Conservation (phyloP, 805 yeast species). For the Candida insectalens region DNA sequence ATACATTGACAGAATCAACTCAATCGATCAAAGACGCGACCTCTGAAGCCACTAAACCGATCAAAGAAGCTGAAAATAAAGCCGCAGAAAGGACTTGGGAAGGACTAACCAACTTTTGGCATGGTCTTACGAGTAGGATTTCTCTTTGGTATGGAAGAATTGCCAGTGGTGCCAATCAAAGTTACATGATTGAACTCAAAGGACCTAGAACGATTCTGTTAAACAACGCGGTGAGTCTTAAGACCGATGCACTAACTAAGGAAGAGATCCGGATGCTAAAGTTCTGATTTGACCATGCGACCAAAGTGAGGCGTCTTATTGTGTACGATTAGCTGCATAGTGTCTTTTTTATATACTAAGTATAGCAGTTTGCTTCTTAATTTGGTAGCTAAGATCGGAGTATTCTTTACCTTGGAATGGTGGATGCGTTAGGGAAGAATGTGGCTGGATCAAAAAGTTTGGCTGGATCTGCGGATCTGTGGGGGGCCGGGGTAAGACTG, state of each 20-base stretch:
- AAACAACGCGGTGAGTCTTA: conserved; percentile 18
- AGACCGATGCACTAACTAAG: conserved; percentile 14
- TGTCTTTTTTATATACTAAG: too few species aligned
- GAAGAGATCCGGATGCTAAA: conserved; percentile 15
- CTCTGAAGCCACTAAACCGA: neutral
- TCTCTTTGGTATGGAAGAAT: conserved; percentile 6
- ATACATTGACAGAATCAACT: neutral
- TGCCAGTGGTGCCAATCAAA: conserved; percentile 13
- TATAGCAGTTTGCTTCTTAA: too few species aligned
- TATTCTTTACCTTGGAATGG: too few species aligned
- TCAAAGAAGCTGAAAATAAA: neutral
- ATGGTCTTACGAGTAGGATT: neutral
- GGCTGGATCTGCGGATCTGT: too few species aligned
- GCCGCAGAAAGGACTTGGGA: neutral
- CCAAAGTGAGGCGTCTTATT: too few species aligned
- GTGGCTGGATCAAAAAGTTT: too few species aligned
- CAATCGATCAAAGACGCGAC: neutral
- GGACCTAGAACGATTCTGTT: conserved; percentile 25
- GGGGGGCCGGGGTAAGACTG: too few species aligned
- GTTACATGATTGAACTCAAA: conserved; percentile 17
- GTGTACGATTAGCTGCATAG: too few species aligned
- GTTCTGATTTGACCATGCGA: neutral
- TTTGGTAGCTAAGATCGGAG: too few species aligned
- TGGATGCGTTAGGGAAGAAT: too few species aligned
- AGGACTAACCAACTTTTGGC: neutral